Conservation (phyloP, 75 land plant genomes). For the Gnetum montanum region DNA sequence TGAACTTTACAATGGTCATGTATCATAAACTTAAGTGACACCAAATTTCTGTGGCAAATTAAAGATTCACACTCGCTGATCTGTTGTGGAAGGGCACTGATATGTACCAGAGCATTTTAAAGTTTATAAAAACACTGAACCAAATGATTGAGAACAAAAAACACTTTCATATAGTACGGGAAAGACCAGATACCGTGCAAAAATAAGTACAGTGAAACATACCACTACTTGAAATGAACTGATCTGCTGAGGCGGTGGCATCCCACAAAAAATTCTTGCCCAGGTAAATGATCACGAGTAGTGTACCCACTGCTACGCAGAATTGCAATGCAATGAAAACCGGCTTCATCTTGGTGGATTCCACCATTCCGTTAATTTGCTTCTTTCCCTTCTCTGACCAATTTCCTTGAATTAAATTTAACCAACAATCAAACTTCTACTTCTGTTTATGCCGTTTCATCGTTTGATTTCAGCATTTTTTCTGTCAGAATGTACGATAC, state of each 20-base stretch:
- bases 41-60: no score
- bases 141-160: not conserved
- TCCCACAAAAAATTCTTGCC: constrained; percentile 40
- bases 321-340: constrained; percentile 16
- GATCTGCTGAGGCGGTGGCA: constrained; percentile 7
- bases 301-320: constrained; percentile 11
- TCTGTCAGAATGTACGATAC: no score
- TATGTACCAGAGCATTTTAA: not conserved
- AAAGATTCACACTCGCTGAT: no score
- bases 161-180: not conserved
- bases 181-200: not conserved
- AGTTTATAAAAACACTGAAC: not conserved
- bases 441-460: no score
- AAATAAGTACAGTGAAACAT: not conserved
- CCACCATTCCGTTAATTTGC: not conserved
- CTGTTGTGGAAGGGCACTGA: not conserved
- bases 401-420: not conserved
- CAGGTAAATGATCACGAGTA: constrained; percentile 24
- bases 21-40: no score
- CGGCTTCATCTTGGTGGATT: constrained; percentile 31
- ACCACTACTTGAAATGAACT: not conserved
- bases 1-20: no score
- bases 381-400: not conserved
- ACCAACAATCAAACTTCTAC: no score
- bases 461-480: no score